A percentile compares a stretch with the other conserved stretches of the same genome.
phyloP scores from a whole-genome alignment of 331 rosid species.

The Quercus phellos region DNA sequence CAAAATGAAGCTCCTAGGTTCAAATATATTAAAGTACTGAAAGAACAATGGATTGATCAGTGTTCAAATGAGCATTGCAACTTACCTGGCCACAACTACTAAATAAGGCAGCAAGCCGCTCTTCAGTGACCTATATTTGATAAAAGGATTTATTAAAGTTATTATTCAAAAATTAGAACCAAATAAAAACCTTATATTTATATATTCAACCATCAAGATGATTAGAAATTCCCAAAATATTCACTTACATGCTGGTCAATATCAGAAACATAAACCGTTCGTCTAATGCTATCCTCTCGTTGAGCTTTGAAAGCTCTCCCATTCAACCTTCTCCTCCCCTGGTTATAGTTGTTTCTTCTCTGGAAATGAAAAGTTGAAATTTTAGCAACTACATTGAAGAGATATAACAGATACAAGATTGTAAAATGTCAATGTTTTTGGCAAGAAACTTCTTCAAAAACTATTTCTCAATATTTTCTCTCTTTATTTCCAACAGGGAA shows the following conservation, averaged over 20 bases:
- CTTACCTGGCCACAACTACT: constrained; percentile 85
- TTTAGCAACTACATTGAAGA: constrained; percentile 12
- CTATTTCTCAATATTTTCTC: not conserved
- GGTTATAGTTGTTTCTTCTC: constrained; percentile 65
- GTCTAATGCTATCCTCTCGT: constrained; percentile 70
- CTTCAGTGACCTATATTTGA: constrained; percentile 79
- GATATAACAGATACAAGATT: not conserved
- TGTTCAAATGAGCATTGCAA: constrained; percentile 12
- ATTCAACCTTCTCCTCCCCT: constrained; percentile 75
- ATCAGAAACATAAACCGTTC: constrained; percentile 94
- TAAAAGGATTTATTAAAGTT: constrained; percentile 4
- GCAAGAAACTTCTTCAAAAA: constrained; percentile 10
- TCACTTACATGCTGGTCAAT: constrained; percentile 81
- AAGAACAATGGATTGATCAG: not conserved
- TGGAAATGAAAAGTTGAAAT: constrained; percentile 30
- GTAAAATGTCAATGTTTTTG: not conserved
- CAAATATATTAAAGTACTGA: not conserved
- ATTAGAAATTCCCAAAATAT: not conserved
- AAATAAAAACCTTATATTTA: not conserved
- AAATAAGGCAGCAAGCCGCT: constrained; percentile 90
- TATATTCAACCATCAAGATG: not conserved
- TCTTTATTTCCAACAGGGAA: constrained; percentile 2
- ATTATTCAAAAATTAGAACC: constrained; percentile 8
- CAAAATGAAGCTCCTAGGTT: not conserved
- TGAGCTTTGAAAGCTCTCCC: constrained; percentile 79